phyloP scores from a whole-genome alignment of 2,329 filamentous ascomycete species.

The Phialemoniopsis sp. region DNA sequence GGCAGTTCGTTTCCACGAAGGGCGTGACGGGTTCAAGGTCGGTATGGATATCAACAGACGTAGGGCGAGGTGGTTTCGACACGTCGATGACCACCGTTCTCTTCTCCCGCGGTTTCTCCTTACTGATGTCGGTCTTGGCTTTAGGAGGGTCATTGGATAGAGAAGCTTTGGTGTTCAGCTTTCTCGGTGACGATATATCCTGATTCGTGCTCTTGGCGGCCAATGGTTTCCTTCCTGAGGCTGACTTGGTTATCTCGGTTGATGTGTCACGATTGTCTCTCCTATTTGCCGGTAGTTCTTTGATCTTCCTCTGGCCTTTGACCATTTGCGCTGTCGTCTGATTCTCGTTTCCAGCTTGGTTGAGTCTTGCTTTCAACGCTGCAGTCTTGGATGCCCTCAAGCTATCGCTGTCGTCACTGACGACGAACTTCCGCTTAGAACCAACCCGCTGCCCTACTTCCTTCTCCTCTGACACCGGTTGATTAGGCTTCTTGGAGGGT shows the following conservation, averaged over 20 bases:
- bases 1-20: constrained; percentile 32
- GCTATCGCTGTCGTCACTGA: constrained; percentile 48
- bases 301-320: constrained; percentile 37
- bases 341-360: constrained; percentile 18
- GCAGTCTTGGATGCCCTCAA: constrained; percentile 22
- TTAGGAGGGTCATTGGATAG: constrained; percentile 29
- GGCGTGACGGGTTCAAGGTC: constrained; percentile 22
- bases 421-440: constrained; percentile 55
- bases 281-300: constrained; percentile 36
- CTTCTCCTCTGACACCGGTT: neutral
- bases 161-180: constrained; percentile 28
- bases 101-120: constrained; percentile 17
- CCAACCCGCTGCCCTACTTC: constrained; percentile 34
- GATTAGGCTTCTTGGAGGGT: constrained; percentile 17
- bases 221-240: constrained; percentile 40
- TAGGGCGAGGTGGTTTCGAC: constrained; percentile 10
- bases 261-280: constrained; percentile 27
- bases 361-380: constrained; percentile 15
- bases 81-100: constrained; percentile 21
- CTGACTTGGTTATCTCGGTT: too few relatives aligned
- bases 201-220: constrained; percentile 57
- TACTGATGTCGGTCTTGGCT: constrained; percentile 27
- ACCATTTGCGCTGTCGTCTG: constrained; percentile 11
- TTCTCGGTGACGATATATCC: constrained; percentile 55
- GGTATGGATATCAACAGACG: constrained; percentile 13